phyloP scores from a whole-genome alignment of 75 land plant species.

The Picea sitchensis region DNA sequence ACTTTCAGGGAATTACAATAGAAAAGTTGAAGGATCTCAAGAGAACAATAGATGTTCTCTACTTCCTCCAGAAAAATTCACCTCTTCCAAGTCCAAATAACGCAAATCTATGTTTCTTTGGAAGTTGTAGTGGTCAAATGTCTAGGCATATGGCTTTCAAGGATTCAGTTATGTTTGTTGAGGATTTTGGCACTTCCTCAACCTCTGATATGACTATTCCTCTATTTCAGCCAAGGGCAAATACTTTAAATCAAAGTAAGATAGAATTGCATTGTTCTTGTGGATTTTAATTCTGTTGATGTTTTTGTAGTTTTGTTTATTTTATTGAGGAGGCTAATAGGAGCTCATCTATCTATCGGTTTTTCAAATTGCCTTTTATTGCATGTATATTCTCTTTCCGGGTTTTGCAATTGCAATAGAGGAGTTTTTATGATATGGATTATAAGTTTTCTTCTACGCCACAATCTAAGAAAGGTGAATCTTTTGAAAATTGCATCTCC shows the following conservation, averaged over 20 bases:
- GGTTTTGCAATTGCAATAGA: too few relatives aligned
- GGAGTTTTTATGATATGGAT: neutral
- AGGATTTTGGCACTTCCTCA: conserved; percentile 9
- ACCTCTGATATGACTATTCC: neutral
- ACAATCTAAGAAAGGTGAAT: conserved; percentile 8
- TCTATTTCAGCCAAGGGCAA: too few relatives aligned
- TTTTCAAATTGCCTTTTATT: too few relatives aligned
- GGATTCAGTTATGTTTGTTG: neutral
- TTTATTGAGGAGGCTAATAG: too few relatives aligned
- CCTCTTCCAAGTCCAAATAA: conserved; percentile 31
- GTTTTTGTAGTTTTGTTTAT: too few relatives aligned
- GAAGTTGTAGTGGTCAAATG: conserved; percentile 6
- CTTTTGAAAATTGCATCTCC: conserved; percentile 5
- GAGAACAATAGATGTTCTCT: conserved; percentile 21
- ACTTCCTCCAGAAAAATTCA: conserved; percentile 19
- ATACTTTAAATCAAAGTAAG: too few relatives aligned
- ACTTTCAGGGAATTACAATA: conserved; percentile 16
- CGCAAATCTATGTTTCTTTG: conserved; percentile 26
- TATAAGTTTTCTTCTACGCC: neutral
- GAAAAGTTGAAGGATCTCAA: conserved; percentile 37
- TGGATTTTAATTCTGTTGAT: too few relatives aligned
- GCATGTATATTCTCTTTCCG: too few relatives aligned
- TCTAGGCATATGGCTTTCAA: neutral
- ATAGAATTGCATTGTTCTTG: too few relatives aligned
- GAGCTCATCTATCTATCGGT: too few relatives aligned